Percentiles rank a stretch among this genome's conserved stretches.
phyloP scores from a whole-genome alignment of 2,329 filamentous ascomycete species.

The Sphaerulina musiva region DNA sequence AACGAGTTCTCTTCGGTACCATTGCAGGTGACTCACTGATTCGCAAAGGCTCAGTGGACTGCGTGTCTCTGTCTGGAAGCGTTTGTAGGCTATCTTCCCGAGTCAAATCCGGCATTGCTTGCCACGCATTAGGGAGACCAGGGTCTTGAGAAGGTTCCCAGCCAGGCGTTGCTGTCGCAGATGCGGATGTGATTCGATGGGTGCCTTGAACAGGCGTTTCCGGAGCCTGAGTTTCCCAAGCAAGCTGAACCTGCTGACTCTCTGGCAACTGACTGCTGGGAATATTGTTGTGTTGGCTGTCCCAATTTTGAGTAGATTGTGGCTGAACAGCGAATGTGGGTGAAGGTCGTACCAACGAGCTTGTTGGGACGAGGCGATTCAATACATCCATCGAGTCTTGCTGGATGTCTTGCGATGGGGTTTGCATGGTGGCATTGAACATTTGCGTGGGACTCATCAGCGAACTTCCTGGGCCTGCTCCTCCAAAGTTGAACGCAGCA shows the following conservation, averaged over 20 bases:
- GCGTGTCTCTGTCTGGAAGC: slow-evolving; percentile 26
- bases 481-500: slow-evolving; percentile 31
- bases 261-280: slow-evolving; percentile 27
- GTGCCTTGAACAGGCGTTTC: slow-evolving; percentile 26
- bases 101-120: slow-evolving; percentile 12
- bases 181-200: slow-evolving; percentile 18
- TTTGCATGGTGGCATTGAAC: slow-evolving; percentile 34
- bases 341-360: slow-evolving; percentile 26
- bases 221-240: slow-evolving; percentile 31
- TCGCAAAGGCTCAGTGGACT: slow-evolving; percentile 30
- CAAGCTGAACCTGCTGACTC: slow-evolving; percentile 35
- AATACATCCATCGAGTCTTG: slow-evolving; percentile 41
- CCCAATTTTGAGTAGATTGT: slow-evolving; percentile 5
- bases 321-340: slow-evolving; percentile 13
- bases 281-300: slow-evolving; percentile 17
- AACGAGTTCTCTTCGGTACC: slow-evolving; percentile 50
- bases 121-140: slow-evolving; percentile 28
- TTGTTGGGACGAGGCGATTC: slow-evolving; percentile 30
- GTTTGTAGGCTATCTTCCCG: slow-evolving; percentile 20
- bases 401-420: slow-evolving; percentile 31
- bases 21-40: slow-evolving; percentile 30
- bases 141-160: slow-evolving; percentile 33
- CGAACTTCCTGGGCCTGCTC: slow-evolving; percentile 17
- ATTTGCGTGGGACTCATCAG: slow-evolving; percentile 33
- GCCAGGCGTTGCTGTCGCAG: slow-evolving; percentile 29